phyloP scores from a whole-genome alignment of 164 flowering plant species.

The Magnolia sinica region DNA sequence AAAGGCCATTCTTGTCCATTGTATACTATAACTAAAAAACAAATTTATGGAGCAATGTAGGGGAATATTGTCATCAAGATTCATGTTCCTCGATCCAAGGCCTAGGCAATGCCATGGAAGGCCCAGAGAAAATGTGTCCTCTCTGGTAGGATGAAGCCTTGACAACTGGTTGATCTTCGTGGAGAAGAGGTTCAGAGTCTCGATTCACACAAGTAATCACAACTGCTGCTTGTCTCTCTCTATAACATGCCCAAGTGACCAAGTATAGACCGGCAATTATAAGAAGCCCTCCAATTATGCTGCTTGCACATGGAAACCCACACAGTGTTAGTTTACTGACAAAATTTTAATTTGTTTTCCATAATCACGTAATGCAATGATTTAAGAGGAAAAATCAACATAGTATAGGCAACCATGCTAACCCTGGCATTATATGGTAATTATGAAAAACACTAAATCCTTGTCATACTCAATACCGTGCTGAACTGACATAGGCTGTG shows the following conservation, averaged over 20 bases:
- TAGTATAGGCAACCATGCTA: not conserved
- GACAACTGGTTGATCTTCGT: conserved; percentile 32
- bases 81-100: conserved; percentile 35
- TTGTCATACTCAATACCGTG: no score
- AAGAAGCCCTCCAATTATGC: conserved; percentile 72
- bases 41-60: not conserved
- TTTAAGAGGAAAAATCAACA: not conserved
- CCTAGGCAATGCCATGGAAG: conserved; percentile 39
- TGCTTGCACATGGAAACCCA: conserved; percentile 28
- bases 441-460: not conserved
- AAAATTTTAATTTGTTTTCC: not conserved
- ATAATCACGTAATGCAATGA: not conserved
- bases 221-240: conserved; percentile 43
- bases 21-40: not conserved
- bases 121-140: conserved; percentile 46
- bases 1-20: not conserved
- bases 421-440: not conserved
- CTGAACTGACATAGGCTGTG: no score
- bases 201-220: conserved; percentile 29
- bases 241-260: conserved; percentile 94
- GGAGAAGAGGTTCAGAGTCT: conserved; percentile 47
- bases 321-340: conserved; percentile 9
- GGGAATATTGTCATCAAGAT: not conserved
- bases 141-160: conserved; percentile 44
- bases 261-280: conserved; percentile 84